These are phyloP conservation scores for Hygrocybe punicea DNA, from an alignment of 768 basidiomycete species.

Conservation along the genomic window DNA sequence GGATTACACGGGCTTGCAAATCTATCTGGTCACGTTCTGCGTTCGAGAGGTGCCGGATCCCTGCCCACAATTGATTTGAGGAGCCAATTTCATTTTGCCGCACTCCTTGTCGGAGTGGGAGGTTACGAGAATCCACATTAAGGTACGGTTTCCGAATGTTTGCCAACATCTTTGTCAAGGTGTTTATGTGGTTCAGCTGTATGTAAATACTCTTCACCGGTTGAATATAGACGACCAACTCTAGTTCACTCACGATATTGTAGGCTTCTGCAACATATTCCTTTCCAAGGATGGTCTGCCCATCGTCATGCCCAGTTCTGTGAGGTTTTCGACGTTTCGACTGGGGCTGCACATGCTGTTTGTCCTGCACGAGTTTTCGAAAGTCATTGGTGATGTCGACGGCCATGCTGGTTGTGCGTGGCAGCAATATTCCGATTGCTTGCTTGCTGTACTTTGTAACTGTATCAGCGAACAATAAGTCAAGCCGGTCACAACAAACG, in stretches of 20 bases:
- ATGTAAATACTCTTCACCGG: background rate
- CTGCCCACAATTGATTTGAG: conserved; percentile 54
- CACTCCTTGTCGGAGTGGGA: conserved; percentile 51
- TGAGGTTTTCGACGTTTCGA: conserved; percentile 24
- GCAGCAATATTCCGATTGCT: background rate
- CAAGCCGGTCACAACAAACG: conserved; percentile 5
- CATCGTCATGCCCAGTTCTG: conserved; percentile 16
- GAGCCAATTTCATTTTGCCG: conserved; percentile 56
- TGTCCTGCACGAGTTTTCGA: conserved; percentile 47
- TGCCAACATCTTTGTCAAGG: conserved; percentile 66
- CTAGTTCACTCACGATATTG: conserved; percentile 49
- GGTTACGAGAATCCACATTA: conserved; percentile 60
- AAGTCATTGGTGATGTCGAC: conserved; percentile 64
- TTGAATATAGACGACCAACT: background rate
- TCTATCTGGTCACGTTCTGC: conserved; percentile 96
- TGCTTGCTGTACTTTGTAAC: background rate
- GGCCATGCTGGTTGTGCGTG: conserved; percentile 18
- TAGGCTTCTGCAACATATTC: conserved; percentile 76
- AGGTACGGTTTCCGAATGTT: conserved; percentile 85
- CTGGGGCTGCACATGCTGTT: conserved; percentile 42
- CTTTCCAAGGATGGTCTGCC: conserved; percentile 48
- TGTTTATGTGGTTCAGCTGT: conserved; percentile 71
- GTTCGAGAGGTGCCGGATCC: conserved; percentile 72
- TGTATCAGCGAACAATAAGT: background rate
- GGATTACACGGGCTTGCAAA: conserved; percentile 80